phyloP scores from a whole-genome alignment of 2,329 filamentous ascomycete species.

The Venturiaceae sp. region DNA sequence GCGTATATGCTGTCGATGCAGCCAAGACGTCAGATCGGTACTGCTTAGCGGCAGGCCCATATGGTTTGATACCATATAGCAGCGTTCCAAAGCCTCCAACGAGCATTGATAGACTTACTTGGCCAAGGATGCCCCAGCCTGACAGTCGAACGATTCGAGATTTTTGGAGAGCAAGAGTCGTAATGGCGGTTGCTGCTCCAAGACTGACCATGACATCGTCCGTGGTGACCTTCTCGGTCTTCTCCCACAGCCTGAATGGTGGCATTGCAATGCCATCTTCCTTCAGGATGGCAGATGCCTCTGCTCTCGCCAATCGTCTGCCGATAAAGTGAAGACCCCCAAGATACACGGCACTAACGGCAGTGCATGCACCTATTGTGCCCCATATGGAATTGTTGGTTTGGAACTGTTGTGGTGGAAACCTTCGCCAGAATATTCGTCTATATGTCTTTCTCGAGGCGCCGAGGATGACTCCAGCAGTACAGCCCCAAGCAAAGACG shows the following conservation, averaged over 20 bases:
- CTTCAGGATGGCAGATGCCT: neutral
- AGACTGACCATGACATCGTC: neutral
- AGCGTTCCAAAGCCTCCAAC: neutral
- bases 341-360: neutral
- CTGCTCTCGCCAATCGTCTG: neutral
- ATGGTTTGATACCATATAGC: neutral
- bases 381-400: too few relatives aligned
- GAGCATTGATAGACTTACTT: neutral
- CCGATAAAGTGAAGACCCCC: too few relatives aligned
- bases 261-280: neutral
- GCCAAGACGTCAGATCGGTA: neutral
- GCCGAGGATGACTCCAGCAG: too few relatives aligned
- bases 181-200: neutral
- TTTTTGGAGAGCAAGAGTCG: neutral
- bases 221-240: neutral
- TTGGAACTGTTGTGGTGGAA: too few relatives aligned
- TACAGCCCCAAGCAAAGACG: neutral
- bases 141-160: neutral
- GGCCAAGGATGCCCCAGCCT: neutral
- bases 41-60: neutral
- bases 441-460: too few relatives aligned
- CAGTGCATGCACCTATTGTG: neutral
- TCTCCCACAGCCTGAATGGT: neutral
- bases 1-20: neutral
- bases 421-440: too few relatives aligned